Evolutionary conservation across 2,329 filamentous ascomycete genomes (phyloP), one percentile per base, ranked within the genome.

Genomic region (Fusarium sp.): DNA sequence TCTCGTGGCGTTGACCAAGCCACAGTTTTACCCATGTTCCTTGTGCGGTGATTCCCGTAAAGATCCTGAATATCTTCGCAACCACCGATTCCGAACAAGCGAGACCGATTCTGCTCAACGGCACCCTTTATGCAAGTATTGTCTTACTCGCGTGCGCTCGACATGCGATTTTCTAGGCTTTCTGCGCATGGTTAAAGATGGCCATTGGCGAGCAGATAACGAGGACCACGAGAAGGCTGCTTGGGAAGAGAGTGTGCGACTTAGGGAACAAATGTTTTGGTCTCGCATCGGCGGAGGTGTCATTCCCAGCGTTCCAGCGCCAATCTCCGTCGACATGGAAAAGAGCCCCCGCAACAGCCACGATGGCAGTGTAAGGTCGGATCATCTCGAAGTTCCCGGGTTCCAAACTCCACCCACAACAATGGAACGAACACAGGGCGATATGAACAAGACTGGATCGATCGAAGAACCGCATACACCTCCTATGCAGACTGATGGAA

Each of bases 201-300:
- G 96, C 4, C 92, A 97, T 75, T 96, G 96, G 90, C 90, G 93
- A 53, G 91, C 92, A 15, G 92, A 94, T 48, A 92, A 92, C 60
- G 88, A 92, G 41, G 93, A 96, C 52, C 92, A 94, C 34, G 93
- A 97, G 80, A 93, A 92, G 76, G 88, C 90, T 29, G 94, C 94
- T 0, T 99, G 96, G 96, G 95, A 98, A 78, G 96, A 99, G 82
- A 94, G 94, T 61, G 92, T 98, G 13, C 89, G 92, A 30, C 81
- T 98, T 49, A 87, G 96, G 53, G 96, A 99, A 79, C 91, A 95
- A 73, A 97, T 99, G 92, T 99, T 99, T 78, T 99, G 96, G 96
- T 90, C 93, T 53, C 88, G 96, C 58, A 89, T 99, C 55, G 95
- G 95, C 27, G 96, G 94, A 29, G 96, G 96, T 16, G 94, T 99